Percentiles rank a stretch among this genome's conserved stretches.
phyloP scores from a whole-genome alignment of 164 flowering plant genomes.

The Euptelea pleiosperma region DNA sequence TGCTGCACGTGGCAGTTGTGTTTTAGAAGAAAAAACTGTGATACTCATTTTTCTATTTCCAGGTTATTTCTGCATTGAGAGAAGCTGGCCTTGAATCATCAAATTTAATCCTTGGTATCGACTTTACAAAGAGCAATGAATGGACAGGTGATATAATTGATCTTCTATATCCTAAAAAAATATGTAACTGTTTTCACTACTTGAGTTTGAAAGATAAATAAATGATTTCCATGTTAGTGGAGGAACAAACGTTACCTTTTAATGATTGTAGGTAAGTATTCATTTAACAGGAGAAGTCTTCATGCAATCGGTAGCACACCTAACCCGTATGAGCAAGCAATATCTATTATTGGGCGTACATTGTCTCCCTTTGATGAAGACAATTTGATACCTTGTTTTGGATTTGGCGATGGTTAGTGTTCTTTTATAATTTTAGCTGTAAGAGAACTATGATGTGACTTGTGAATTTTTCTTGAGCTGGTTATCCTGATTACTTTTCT shows the following conservation, averaged over 20 bases:
- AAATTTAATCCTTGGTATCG: conserved; percentile 81
- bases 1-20: too few species aligned
- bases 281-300: conserved; percentile 70
- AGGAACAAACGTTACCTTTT: conserved; percentile 5
- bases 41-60: conserved; percentile 5
- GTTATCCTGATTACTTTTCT: neutral
- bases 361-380: conserved; percentile 90
- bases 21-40: too few species aligned
- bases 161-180: neutral
- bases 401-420: conserved; percentile 92
- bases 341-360: conserved; percentile 83
- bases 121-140: conserved; percentile 94
- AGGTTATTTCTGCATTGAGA: conserved; percentile 73
- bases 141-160: conserved; percentile 61
- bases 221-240: neutral
- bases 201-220: neutral
- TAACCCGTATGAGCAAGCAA: conserved; percentile 95
- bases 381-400: conserved; percentile 88
- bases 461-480: conserved; percentile 1
- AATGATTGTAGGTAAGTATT: conserved; percentile 48
- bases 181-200: neutral
- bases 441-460: neutral
- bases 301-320: conserved; percentile 58
- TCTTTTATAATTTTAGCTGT: neutral
- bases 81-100: conserved; percentile 94